phyloP scores from a whole-genome alignment of 345 rosid genomes.

The Dovyalis caffra region DNA sequence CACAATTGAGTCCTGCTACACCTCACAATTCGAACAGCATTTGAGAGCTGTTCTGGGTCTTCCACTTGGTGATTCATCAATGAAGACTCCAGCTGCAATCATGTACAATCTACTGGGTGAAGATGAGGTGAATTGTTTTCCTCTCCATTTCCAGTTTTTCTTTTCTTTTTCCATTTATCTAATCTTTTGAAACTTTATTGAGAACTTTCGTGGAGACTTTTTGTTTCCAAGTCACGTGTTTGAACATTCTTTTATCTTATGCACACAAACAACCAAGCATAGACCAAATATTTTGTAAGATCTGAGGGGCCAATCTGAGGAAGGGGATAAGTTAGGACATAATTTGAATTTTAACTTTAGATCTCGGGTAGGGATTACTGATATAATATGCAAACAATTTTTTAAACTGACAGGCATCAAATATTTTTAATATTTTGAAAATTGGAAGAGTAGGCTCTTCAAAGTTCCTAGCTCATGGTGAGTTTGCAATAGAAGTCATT shows the following conservation, averaged over 20 bases:
- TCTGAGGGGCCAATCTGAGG: background rate
- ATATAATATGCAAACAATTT: background rate
- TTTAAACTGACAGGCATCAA: background rate
- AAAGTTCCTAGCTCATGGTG: background rate
- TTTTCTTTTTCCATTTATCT: background rate
- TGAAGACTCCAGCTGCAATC: conserved; percentile 87
- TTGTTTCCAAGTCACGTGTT: background rate
- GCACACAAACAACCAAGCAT: background rate
- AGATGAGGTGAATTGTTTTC: conserved; percentile 55
- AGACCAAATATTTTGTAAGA: background rate
- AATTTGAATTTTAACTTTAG: background rate
- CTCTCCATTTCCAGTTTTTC: background rate
- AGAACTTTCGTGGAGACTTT: background rate
- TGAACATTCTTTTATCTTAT: background rate
- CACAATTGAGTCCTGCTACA: conserved; percentile 89
- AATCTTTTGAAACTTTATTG: background rate
- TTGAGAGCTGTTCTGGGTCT: conserved; percentile 88
- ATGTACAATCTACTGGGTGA: conserved; percentile 95
- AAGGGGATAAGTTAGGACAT: background rate
- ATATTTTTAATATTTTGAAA: background rate
- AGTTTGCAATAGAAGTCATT: background rate
- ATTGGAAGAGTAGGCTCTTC: background rate
- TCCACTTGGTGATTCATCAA: conserved; percentile 96
- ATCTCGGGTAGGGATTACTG: background rate
- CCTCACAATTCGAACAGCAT: conserved; percentile 94